Conservation (phyloP, 352 stramenopile species). For the Phytophthora foliorum region DNA sequence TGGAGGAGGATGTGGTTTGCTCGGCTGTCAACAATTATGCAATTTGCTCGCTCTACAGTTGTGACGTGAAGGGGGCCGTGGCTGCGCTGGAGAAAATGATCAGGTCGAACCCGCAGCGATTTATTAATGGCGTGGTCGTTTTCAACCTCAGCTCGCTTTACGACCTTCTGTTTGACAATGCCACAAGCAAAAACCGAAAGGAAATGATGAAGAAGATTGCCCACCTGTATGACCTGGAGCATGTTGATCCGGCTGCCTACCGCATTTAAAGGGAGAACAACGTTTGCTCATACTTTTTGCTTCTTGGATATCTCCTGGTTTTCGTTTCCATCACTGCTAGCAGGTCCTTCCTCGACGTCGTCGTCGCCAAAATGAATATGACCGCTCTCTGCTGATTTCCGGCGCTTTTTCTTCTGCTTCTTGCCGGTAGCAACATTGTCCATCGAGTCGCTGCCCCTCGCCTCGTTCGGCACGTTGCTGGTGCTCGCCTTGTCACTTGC, state of each 20-base stretch:
- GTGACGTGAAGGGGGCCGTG: slow-evolving; percentile 79
- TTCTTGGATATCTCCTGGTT: slow-evolving; percentile 27
- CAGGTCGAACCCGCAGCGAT: slow-evolving; percentile 70
- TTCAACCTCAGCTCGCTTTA: slow-evolving; percentile 89
- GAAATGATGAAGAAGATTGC: slow-evolving; percentile 88
- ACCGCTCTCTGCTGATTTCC: slow-evolving; percentile 16
- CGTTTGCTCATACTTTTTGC: slow-evolving; percentile 31
- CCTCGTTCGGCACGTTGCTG: not conserved
- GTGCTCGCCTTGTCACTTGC: not conserved
- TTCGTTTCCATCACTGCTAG: not conserved
- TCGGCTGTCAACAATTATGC: slow-evolving; percentile 85
- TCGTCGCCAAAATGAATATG: slow-evolving; percentile 60
- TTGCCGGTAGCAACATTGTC: slow-evolving; percentile 4
- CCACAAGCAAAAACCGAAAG: slow-evolving; percentile 80
- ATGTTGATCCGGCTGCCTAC: slow-evolving; percentile 74
- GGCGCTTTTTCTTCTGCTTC: slow-evolving; percentile 34
- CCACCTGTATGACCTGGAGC: slow-evolving; percentile 78
- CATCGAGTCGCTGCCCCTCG: not conserved
- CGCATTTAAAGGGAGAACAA: slow-evolving; percentile 58
- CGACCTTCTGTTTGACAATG: slow-evolving; percentile 81
- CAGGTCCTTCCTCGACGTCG: slow-evolving; percentile 27
- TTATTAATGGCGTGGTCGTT: slow-evolving; percentile 74
- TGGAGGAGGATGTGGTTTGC: slow-evolving; percentile 77
- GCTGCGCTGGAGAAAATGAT: slow-evolving; percentile 78
- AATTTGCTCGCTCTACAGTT: slow-evolving; percentile 86